phyloP scores from a whole-genome alignment of 306 rosid species.

The peach (Prunus persica) region DNA sequence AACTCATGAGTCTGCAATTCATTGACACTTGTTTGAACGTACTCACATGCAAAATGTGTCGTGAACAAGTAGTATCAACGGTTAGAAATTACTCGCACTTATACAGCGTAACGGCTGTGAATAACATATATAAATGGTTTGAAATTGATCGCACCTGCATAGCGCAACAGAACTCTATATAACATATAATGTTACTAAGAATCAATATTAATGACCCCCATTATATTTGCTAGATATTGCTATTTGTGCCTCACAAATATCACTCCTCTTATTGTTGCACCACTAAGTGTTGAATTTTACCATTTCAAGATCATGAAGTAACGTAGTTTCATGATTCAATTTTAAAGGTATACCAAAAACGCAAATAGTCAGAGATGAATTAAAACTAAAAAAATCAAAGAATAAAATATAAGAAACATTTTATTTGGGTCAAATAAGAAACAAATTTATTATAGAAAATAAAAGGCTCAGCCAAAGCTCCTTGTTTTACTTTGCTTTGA shows the following conservation, averaged over 20 bases:
- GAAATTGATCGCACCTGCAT: accelerated
- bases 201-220: no score
- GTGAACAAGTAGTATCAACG: no score
- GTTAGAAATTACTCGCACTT: no score
- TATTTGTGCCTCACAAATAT: no score
- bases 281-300: not conserved
- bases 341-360: not conserved
- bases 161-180: no score
- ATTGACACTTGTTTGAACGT: not conserved
- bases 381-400: no score
- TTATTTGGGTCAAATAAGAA: no score
- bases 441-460: no score
- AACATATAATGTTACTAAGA: no score
- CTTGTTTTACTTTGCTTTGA: constrained; percentile 8
- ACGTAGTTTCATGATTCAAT: not conserved
- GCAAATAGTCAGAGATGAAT: not conserved
- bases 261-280: not conserved
- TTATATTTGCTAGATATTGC: no score
- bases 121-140: accelerated
- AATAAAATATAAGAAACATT: no score
- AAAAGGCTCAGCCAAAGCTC: no score
- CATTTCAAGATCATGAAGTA: not conserved
- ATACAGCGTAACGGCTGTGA: accelerated
- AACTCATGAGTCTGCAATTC: not conserved
- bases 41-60: not conserved